Evolutionary conservation across 2,329 filamentous ascomycete genomes (phyloP), one percentile per base, ranked within the genome.

Genomic region (Cladosporium sp.): DNA sequence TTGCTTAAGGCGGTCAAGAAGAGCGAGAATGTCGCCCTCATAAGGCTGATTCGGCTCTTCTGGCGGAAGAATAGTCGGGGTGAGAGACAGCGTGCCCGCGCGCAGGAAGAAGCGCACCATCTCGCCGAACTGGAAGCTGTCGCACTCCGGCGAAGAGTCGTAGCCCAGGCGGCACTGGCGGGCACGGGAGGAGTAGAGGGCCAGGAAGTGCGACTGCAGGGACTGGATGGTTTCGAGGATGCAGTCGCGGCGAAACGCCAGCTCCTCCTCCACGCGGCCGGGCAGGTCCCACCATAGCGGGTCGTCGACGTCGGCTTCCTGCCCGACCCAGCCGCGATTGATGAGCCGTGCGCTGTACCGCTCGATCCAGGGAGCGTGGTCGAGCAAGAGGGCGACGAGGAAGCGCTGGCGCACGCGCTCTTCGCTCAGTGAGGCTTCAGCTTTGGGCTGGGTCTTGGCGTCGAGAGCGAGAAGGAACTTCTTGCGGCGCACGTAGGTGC

Each of bases 61-160:
- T 13, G 10, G 10, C 3, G n/a, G 8, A 8, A 61, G 69, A 11
- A 78, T 69, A 18, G 67, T 70, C 22, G 72, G 69, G 54, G 72
- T 68, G 1, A 88, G 69, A 35, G 77, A 79, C 3, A 89, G 63
- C 0, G 87, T 78, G 28, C 78, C 76, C 58, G 82, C 81, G 58
- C 77, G 76, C 11, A 75, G 71, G 34, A 90, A 78, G 68, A 90
- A 90, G 59, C 82, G 83, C 57, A 89, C 70, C 76, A 87, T 87
- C 69, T 90, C 85, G 18, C 86, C 87, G 1, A 91, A 78, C 68
- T 91, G 87, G 63, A 86, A 91, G 2, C 82, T 84, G 70, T 91
- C 87, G 66, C 87, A 90, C 40, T 85, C 81, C 2, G 78, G 70
- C 56, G 82, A 86, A 2, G 82, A 83, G 62, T 88, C 85, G 67